These are phyloP conservation scores for Oenanthe javanica DNA, from an alignment of 140 eudicot species.

Conservation along the genomic window DNA sequence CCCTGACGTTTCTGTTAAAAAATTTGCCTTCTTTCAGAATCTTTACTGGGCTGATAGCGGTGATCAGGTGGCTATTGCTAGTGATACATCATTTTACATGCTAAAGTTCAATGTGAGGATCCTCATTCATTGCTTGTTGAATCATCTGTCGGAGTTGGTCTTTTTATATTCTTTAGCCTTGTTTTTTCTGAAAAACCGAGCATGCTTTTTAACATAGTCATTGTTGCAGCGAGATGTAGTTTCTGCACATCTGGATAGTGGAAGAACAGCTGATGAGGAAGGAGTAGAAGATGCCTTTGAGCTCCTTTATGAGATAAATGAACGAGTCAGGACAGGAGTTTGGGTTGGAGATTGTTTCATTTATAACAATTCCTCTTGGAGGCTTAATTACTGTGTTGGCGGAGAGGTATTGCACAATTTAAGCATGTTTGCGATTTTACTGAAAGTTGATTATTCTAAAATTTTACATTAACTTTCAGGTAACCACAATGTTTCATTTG, in stretches of 20 bases:
- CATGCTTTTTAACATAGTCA: slow-evolving; percentile 8
- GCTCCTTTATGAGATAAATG: slow-evolving; percentile 72
- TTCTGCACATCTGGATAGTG: slow-evolving; percentile 82
- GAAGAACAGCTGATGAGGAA: slow-evolving; percentile 80
- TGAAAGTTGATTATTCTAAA: background rate
- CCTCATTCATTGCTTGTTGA: slow-evolving; percentile 11
- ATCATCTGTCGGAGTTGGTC: background rate
- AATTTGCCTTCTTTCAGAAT: slow-evolving; percentile 41
- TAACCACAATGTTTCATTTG: slow-evolving; percentile 96
- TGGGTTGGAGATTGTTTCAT: slow-evolving; percentile 99
- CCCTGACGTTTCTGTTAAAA: background rate
- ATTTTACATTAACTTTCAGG: slow-evolving; percentile 40
- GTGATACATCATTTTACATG: slow-evolving; percentile 80
- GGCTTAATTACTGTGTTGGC: slow-evolving; percentile 97
- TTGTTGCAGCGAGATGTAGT: slow-evolving; percentile 84
- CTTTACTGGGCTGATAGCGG: slow-evolving; percentile 99
- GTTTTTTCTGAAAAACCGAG: background rate
- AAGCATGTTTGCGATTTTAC: background rate
- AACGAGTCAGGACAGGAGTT: slow-evolving; percentile 85
- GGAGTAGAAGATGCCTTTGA: slow-evolving; percentile 94
- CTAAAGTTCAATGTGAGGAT: slow-evolving; percentile 72
- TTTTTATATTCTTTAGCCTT: background rate
- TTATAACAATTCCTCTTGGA: slow-evolving; percentile 92
- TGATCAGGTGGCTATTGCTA: slow-evolving; percentile 83
- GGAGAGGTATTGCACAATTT: slow-evolving; percentile 67